These are phyloP conservation scores for Apiotrichum brassicae DNA, from an alignment of 1,284 basidiomycete species.

Conservation along the genomic window DNA sequence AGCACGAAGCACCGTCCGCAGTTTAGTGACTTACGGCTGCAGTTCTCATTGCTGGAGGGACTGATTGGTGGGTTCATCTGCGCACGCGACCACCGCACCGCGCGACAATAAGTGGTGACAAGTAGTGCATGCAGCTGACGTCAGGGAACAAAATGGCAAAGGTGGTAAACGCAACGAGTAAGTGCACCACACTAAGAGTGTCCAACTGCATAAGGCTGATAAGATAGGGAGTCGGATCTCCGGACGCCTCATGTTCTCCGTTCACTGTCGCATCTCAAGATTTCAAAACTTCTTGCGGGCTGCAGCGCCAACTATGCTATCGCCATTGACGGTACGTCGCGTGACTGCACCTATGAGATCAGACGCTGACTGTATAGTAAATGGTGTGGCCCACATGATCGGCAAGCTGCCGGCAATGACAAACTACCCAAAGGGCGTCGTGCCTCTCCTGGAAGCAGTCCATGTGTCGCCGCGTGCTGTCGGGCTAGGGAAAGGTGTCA, in stretches of 20 bases:
- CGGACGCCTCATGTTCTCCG: slow-evolving; percentile 80
- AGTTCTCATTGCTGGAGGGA: slow-evolving; percentile 24
- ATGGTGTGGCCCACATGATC: slow-evolving; percentile 77
- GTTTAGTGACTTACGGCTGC: too few relatives aligned
- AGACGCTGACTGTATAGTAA: slow-evolving; percentile 32
- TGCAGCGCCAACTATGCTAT: slow-evolving; percentile 60
- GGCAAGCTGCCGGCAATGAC: slow-evolving; percentile 69
- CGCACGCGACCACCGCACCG: background rate
- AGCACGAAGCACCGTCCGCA: too few relatives aligned
- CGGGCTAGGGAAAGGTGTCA: slow-evolving; percentile 57
- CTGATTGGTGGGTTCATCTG: slow-evolving; percentile 23
- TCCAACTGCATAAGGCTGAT: too few relatives aligned
- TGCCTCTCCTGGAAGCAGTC: slow-evolving; percentile 67
- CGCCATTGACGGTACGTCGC: slow-evolving; percentile 54
- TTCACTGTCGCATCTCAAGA: slow-evolving; percentile 72
- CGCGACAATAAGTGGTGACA: too few relatives aligned
- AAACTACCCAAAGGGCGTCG: slow-evolving; percentile 30
- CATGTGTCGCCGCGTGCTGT: slow-evolving; percentile 58
- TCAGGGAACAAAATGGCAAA: slow-evolving; percentile 6
- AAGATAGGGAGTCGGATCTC: slow-evolving; percentile 55
- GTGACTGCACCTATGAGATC: background rate
- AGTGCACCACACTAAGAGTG: background rate
- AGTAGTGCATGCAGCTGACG: background rate
- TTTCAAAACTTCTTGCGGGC: slow-evolving; percentile 62
- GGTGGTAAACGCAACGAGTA: background rate